Conservation (phyloP, 768 basidiomycete species). For the Termitomyces sp. region DNA sequence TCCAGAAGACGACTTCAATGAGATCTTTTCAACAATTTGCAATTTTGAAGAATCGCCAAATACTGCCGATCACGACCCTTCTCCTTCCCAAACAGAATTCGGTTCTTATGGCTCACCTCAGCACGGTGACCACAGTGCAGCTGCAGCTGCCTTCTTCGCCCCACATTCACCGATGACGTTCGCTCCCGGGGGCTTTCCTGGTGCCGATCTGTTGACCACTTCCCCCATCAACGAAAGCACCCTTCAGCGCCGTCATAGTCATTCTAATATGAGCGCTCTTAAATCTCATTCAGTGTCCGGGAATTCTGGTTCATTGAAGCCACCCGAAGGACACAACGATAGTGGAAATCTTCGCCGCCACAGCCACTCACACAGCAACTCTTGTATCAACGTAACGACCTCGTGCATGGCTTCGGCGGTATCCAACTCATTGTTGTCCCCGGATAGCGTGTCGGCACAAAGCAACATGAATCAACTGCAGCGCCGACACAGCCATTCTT, state of each 20-base stretch:
- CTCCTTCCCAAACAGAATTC: not conserved
- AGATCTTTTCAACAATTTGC: not conserved
- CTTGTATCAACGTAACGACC: not conserved
- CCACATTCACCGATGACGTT: not conserved
- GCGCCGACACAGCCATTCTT: slow-evolving; percentile 13
- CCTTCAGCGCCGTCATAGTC: not conserved
- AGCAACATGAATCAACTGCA: not conserved
- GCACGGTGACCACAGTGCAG: not conserved
- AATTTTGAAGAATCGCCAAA: not conserved
- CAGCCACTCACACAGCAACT: slow-evolving; percentile 5
- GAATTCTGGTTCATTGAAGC: not conserved
- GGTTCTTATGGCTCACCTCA: not conserved
- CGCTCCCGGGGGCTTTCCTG: not conserved
- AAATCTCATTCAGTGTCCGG: not conserved
- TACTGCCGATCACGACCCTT: not conserved
- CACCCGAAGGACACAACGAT: not conserved
- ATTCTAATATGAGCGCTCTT: not conserved
- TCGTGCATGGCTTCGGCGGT: not conserved
- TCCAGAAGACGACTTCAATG: not conserved
- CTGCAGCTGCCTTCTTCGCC: not conserved
- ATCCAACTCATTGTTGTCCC: not conserved
- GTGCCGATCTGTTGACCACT: not conserved
- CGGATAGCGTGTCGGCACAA: not conserved
- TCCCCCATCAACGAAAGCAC: not conserved
- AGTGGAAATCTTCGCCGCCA: slow-evolving; percentile 4